Conservation (phyloP, 2,329 filamentous ascomycete species). For the Dactylonectria macrodidyma region DNA sequence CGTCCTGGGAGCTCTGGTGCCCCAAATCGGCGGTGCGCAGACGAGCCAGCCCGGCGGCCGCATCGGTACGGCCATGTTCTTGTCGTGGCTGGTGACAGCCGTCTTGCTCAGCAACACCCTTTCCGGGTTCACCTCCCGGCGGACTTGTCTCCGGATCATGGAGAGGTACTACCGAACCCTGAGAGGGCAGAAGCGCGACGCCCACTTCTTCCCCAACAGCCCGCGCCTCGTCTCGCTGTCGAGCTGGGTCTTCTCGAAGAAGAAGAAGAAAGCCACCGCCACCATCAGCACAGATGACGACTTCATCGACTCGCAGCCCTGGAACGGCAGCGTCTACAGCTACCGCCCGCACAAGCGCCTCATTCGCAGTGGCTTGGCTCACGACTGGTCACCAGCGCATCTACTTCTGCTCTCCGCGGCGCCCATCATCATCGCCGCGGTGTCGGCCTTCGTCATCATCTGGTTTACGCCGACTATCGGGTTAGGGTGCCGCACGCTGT, state of each 20-base stretch:
- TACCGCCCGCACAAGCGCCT: constrained; percentile 17
- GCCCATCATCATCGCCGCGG: no score
- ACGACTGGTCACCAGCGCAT: no score
- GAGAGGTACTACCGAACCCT: constrained; percentile 11
- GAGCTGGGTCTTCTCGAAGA: not conserved
- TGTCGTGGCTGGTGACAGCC: constrained; percentile 16
- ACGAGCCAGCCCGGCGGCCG: constrained; percentile 21
- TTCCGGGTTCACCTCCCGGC: constrained; percentile 13
- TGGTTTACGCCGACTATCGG: no score
- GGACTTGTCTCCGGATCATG: constrained; percentile 24
- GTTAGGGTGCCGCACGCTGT: no score
- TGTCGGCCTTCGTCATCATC: no score
- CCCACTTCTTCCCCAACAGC: constrained; percentile 15
- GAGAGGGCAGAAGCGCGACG: constrained; percentile 14
- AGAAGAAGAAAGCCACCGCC: not conserved
- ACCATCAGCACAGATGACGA: not conserved
- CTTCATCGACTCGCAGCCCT: constrained; percentile 21
- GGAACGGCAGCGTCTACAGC: constrained; percentile 21
- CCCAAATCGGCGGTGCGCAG: constrained; percentile 13
- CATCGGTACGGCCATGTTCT: constrained; percentile 25
- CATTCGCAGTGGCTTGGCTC: not conserved
- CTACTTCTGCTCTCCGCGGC: no score
- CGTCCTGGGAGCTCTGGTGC: constrained; percentile 17
- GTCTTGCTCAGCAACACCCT: constrained; percentile 34
- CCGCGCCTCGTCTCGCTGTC: constrained; percentile 3